These are phyloP conservation scores for Coemansia sp. DNA, from an alignment of 192 early-diverging fungal species.

Conservation along the genomic window DNA sequence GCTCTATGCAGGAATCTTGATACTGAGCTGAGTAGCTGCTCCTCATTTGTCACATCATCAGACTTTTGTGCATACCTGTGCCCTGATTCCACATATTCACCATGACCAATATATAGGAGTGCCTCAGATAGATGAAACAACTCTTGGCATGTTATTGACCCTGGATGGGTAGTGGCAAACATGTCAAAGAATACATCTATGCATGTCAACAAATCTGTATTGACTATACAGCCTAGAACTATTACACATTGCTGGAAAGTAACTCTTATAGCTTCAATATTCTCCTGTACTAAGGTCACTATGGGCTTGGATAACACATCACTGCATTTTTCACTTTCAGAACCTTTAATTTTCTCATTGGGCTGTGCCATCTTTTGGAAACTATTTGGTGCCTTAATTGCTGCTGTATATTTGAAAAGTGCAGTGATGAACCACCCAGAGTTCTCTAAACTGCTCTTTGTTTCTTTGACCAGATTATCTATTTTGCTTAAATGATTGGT, in stretches of 20 bases:
- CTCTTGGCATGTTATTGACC: slow-evolving; percentile 67
- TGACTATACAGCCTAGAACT: slow-evolving; percentile 71
- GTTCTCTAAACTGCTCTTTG: slow-evolving; percentile 32
- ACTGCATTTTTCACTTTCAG: too few species aligned
- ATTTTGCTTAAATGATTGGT: neutral
- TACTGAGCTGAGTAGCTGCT: slow-evolving; percentile 44
- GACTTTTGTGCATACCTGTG: neutral
- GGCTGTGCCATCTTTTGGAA: slow-evolving; percentile 11
- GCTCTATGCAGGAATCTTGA: slow-evolving; percentile 32
- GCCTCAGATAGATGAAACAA: slow-evolving; percentile 82
- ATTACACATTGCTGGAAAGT: slow-evolving; percentile 75
- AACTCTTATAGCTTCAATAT: slow-evolving; percentile 42
- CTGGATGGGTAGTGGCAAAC: slow-evolving; percentile 68
- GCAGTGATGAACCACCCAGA: slow-evolving; percentile 50
- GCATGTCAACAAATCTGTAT: slow-evolving; percentile 71
- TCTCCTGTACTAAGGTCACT: too few species aligned
- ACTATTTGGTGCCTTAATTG: slow-evolving; percentile 28
- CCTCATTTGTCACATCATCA: slow-evolving; percentile 40
- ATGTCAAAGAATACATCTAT: slow-evolving; percentile 81
- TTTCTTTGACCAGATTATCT: slow-evolving; percentile 33
- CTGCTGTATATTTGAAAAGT: slow-evolving; percentile 39
- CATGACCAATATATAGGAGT: slow-evolving; percentile 67
- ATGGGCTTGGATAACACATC: too few species aligned
- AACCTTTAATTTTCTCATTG: too few species aligned
- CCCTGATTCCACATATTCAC: slow-evolving; percentile 29